Evolutionary conservation across 2,329 filamentous ascomycete species (phyloP).

Genomic region (Scopulariopsis brevicaulis): DNA sequence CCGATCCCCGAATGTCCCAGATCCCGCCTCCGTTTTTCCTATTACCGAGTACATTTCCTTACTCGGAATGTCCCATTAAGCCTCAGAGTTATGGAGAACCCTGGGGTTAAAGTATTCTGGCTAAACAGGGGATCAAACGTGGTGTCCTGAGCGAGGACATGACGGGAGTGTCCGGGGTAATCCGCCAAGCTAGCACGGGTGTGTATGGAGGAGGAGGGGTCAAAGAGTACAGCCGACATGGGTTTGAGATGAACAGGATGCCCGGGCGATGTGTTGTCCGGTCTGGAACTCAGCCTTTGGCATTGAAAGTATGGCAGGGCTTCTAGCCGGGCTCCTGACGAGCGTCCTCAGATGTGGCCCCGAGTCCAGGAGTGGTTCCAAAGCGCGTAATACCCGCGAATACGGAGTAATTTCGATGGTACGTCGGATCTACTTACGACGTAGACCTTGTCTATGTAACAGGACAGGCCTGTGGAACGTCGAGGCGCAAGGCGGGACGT

Average conservation of each 20-base stretch:
- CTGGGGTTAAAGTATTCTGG: slow-evolving; percentile 1
- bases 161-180: not conserved
- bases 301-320: not conserved
- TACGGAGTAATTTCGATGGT: not conserved
- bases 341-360: not conserved
- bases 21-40: not conserved
- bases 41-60: not conserved
- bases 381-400: not conserved
- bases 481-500: not conserved
- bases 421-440: not conserved
- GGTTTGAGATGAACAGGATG: not conserved
- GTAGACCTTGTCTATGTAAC: not conserved
- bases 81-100: not conserved
- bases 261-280: not conserved
- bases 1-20: slow-evolving; percentile 3
- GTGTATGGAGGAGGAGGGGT: not conserved
- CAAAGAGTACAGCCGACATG: not conserved
- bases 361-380: not conserved
- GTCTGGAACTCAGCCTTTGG: not conserved
- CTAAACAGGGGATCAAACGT: slow-evolving; percentile 1
- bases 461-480: not conserved
- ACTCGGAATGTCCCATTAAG: not conserved
- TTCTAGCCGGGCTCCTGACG: not conserved
- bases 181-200: not conserved
- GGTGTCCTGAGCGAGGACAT: not conserved